phyloP scores from a whole-genome alignment of 306 rosid genomes.

The Sechiopsis laciniata region DNA sequence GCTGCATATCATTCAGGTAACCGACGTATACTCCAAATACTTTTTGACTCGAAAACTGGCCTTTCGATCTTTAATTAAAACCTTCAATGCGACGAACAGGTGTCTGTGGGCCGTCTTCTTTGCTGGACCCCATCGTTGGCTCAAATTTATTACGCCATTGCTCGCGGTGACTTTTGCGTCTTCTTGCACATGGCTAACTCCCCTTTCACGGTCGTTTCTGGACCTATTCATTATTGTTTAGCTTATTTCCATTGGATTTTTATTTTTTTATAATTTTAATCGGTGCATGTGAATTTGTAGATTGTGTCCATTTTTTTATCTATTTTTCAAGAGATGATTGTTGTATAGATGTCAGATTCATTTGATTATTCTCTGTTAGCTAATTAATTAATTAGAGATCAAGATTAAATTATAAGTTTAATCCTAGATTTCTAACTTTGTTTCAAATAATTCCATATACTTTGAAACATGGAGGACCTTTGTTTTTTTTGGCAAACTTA shows the following conservation, averaged over 20 bases:
- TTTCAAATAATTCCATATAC: too few relatives aligned
- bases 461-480: too few relatives aligned
- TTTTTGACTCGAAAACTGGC: background rate
- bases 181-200: background rate
- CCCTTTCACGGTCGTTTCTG: background rate
- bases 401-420: background rate
- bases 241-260: background rate
- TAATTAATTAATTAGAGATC: background rate
- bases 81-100: background rate
- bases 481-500: too few relatives aligned
- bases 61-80: background rate
- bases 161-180: background rate
- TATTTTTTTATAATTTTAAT: background rate
- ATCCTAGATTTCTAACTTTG: background rate
- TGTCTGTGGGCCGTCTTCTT: constrained; percentile 4
- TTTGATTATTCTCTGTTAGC: background rate
- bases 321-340: background rate
- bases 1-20: too few relatives aligned
- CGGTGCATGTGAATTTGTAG: background rate
- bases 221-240: background rate
- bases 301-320: background rate
- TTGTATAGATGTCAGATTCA: background rate
- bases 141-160: background rate
- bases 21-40: too few relatives aligned
- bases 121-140: constrained; percentile 10